Evolutionary conservation across 2,329 filamentous ascomycete species (phyloP).

Genomic region (Sporothrix schenckii): DNA sequence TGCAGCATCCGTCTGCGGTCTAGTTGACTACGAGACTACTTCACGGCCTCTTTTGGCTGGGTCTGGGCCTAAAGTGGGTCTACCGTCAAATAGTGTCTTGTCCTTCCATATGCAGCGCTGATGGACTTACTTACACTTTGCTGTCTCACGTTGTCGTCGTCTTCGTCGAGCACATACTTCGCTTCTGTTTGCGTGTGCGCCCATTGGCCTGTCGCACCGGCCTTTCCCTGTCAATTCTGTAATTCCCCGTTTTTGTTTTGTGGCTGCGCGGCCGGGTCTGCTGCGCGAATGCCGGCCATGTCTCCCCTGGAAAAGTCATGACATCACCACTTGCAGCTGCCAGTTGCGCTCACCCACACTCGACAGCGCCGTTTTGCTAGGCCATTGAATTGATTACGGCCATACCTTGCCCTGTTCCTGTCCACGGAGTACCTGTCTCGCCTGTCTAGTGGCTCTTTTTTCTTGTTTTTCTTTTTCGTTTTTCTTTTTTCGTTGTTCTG

Average conservation of each 20-base stretch:
- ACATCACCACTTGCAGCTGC: slow-evolving; percentile 30
- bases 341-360: slow-evolving; percentile 20
- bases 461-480: neutral
- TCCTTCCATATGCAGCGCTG: slow-evolving; percentile 10
- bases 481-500: neutral
- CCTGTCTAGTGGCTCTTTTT: neutral
- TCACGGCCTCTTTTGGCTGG: neutral
- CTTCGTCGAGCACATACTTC: neutral
- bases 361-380: slow-evolving; percentile 12
- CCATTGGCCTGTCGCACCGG: neutral
- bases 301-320: slow-evolving; percentile 29
- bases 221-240: neutral
- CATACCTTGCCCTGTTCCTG: slow-evolving; percentile 3
- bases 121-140: slow-evolving; percentile 1
- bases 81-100: slow-evolving; percentile 8
- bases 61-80: slow-evolving; percentile 14
- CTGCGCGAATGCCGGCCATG: slow-evolving; percentile 15
- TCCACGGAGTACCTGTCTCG: too few relatives aligned
- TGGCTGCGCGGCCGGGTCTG: slow-evolving; percentile 14
- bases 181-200: neutral
- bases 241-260: neutral
- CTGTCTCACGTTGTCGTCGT: neutral
- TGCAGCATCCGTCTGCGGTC: slow-evolving; percentile 24
- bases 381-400: slow-evolving; percentile 21
- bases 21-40: too few relatives aligned